A percentile compares a stretch with the other conserved stretches of the same genome.
phyloP scores from a whole-genome alignment of 768 basidiomycete species.

The Collybiopsis confluens region DNA sequence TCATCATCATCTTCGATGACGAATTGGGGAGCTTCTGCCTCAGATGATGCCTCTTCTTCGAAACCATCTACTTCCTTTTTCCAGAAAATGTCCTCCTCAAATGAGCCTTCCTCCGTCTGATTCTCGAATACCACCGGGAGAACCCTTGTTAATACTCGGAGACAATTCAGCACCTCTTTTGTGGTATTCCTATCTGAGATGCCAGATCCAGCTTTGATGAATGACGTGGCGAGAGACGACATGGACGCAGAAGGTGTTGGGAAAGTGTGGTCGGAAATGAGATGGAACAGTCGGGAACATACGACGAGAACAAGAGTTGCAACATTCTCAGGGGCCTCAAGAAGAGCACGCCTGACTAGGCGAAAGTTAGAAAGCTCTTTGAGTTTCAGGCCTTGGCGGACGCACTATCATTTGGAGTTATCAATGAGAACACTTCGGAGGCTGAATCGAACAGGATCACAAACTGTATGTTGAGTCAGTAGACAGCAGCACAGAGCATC shows the following conservation, averaged over 20 bases:
- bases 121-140: conserved; percentile 87
- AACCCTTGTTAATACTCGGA: conserved; percentile 86
- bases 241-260: conserved; percentile 57
- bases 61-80: conserved; percentile 48
- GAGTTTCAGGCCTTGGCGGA: conserved; percentile 13
- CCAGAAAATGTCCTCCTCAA: conserved; percentile 86
- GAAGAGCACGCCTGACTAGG: conserved; percentile 76
- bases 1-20: conserved; percentile 85
- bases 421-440: conserved; percentile 87
- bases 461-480: conserved; percentile 45
- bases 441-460: conserved; percentile 83
- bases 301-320: conserved; percentile 75
- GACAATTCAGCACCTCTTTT: conserved; percentile 86
- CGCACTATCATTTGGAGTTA: conserved; percentile 82
- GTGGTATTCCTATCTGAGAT: conserved; percentile 61
- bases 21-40: conserved; percentile 55
- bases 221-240: conserved; percentile 62
- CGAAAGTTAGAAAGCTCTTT: conserved; percentile 9
- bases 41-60: conserved; percentile 15
- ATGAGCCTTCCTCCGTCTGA: conserved; percentile 63
- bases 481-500: background rate
- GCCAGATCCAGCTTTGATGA: conserved; percentile 51
- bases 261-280: conserved; percentile 78
- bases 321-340: conserved; percentile 83
- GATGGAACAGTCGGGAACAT: conserved; percentile 64